Evolutionary conservation across 108 stramenopile genomes (phyloP), one percentile per base, ranked within the genome.

Genomic region (Nitzschia putrida): DNA sequence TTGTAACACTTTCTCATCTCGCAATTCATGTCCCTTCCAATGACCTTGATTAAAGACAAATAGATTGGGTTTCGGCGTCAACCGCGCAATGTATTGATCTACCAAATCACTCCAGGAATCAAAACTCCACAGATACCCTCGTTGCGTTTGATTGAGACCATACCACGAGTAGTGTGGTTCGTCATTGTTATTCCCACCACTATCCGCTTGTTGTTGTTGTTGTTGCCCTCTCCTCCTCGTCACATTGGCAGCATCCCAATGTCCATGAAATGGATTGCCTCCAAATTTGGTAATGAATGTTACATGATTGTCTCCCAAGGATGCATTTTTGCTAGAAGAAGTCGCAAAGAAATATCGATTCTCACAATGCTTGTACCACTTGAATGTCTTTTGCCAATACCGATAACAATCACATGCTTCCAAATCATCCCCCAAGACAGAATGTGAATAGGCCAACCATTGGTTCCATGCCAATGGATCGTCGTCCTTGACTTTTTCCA

Each of bases 341-440:
- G 47, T 49, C 14, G 47, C 18, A 18, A 18, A 9, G 40, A 45
- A 77, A 50, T 77, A 77, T 2, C 76, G 76, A 64, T 77, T 77
- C 47, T 77, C 76, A 23, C 61, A 52, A 14, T 39, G 24, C 52
- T 54, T 66, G 53, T 53, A 38, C 53, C 53, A 53, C 14, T 40
- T 20, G 23, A 66, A 66, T 1, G 34, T 24, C n/a, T 59, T 16
- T 18, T 39, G 45, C 67, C 66, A 66, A 61, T 60, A 55, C 0
- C 72, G 72, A 66, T 51, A 71, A 61, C 77, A 82, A 61, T 82
- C 73, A 54, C 81, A 78, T 1, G 21, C 52, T 58, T 82, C 77
- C 13, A 38, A 44, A 8, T 68, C 57, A 51, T 59, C 25, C 29
- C 29, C 29, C 57, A 82, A 59, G 21, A 63, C 57, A 6, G 29